Base-by-base conservation (phyloP, 2,329 filamentous ascomycete genomes). In the Zasmidium cellare region DNA sequence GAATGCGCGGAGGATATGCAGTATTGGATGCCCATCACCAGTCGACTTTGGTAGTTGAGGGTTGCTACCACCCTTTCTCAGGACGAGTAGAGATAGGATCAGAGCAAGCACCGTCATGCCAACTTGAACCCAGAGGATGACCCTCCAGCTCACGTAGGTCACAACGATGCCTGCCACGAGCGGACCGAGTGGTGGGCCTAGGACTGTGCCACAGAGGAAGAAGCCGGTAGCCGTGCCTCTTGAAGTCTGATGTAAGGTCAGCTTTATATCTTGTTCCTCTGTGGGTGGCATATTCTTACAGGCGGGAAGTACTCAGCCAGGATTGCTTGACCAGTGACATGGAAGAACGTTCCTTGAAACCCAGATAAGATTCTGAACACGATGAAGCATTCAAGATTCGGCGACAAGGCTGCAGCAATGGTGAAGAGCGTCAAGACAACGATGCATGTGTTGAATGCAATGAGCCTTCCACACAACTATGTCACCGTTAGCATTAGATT, bases 131-230 rank as follows among this genome's bases (percentile, higher is more conserved):
- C 87, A 91, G 73, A 91, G 90, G 48, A 91, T 89, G 24, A 83
- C 82, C n/a, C 87, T 80, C 89, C 89, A 92, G 2, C 80, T 83
- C 3, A 81, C 79, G 71, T 85, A 90, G 0, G 87, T 90, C 3
- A 90, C 87, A 46, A 92, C 88, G 47, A 90, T 84, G 20, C 88
- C 89, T 55, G 88, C 84, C 6, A 91, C 76, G 63, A 90, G 88
- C 1, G 84, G 83, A 2, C 88, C 88, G 65, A 88, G 78, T 1
- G 84, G 85, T 3, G 88, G 88, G 0, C 88, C 88, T 23, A 90
- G 82, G 0, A 91, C 76, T 12, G 62, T 62, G 0, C 88, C 88
- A 0, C 82, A 84, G 31, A 91, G 72, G 64, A 90, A 90, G 84
- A 86, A 91, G 0, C 87, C 85, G 2, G 89, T 80, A 1, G 87